Base-by-base conservation (phyloP, 805 yeast species). In the Saccharomycopsis capsularis region DNA sequence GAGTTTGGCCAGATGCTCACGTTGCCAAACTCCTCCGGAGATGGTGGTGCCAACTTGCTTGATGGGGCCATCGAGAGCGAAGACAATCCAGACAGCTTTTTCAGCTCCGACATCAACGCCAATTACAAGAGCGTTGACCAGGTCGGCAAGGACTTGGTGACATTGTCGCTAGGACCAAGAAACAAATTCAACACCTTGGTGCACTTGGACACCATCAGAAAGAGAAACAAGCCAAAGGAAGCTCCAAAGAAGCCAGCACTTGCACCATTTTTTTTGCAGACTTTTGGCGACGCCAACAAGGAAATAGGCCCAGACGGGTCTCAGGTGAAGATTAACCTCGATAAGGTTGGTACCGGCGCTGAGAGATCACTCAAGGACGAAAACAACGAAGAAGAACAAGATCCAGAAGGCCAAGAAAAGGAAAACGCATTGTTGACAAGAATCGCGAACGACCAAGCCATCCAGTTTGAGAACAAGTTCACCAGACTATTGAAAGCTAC, bases 171-270 rank as follows among this genome's bases (percentile, higher is more conserved):
- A 29, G 83, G 84, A 4, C 87, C 98, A 23, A 76, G 91, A 58
- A 75, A 74, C 50, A 89, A 87, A 61, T 82, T 85, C 71, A 79
- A 75, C 54, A 88, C 95, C 1, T 67, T 93, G 40, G 63, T 86
- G 41, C 82, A 93, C 62, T 67, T 93, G 56, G 98, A 93, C 58
- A 76, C 81, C 4, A 91, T 93, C 57, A 87, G 80, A 60, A 78
- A 75, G 62, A 78, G 99, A 60, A 89, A 88, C 62, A 91, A 87
- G 65, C 97, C 99, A 21, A 80, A 71, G 45, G 96, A 88, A 62
- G 84, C 91, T 1, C 85, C 93, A 30, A 86, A 85, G 69, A 85
- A 81, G 56, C 87, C 96, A 1, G 85, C 84, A 56, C 75, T 79
- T 53, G 79, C 86, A 0, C 85, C 86, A 19, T 93, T 95, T 64